Percentiles rank a stretch among this genome's conserved stretches.
Evolutionary conservation across 768 basidiomycete species (phyloP).

Genomic region (Leucosporidium creatinivorum): DNA sequence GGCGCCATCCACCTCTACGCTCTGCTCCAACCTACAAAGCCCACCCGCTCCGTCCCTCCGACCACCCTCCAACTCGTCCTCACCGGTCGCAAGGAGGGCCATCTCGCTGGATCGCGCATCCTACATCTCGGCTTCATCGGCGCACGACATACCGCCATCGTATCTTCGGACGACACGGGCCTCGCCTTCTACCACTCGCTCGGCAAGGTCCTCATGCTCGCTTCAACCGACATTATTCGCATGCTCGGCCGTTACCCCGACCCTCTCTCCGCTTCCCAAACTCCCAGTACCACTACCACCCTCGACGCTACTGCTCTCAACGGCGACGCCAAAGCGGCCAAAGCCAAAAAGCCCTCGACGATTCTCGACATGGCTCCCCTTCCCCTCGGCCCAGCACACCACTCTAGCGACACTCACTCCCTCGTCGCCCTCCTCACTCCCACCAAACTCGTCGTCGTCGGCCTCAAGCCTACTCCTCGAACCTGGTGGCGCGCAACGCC

Average conservation of each 20-base stretch:
- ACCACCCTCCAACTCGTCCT: slow-evolving; percentile 60
- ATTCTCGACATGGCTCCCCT: slow-evolving; percentile 73
- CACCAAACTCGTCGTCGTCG: slow-evolving; percentile 84
- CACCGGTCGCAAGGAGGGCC: slow-evolving; percentile 77
- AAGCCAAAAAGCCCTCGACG: slow-evolving; percentile 45
- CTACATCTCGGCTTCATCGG: slow-evolving; percentile 78
- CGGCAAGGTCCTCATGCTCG: slow-evolving; percentile 88
- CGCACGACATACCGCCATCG: slow-evolving; percentile 82
- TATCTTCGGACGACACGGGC: slow-evolving; percentile 82
- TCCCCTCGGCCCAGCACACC: slow-evolving; percentile 65
- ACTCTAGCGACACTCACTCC: slow-evolving; percentile 70
- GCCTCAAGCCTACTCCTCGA: slow-evolving; percentile 79
- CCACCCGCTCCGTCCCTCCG: slow-evolving; percentile 60
- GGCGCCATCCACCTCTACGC: slow-evolving; percentile 85
- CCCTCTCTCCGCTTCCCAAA: slow-evolving; percentile 3
- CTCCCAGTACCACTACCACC: slow-evolving; percentile 18
- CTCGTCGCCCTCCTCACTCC: slow-evolving; percentile 81
- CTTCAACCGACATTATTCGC: slow-evolving; percentile 85
- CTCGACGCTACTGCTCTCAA: neutral
- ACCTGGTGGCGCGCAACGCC: slow-evolving; percentile 61
- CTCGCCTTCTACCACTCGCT: slow-evolving; percentile 91
- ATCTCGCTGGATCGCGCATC: slow-evolving; percentile 71
- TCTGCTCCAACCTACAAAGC: slow-evolving; percentile 55
- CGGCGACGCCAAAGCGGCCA: neutral
- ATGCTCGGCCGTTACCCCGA: slow-evolving; percentile 87